These are phyloP conservation scores for Stenogyne calaminthoides DNA, from an alignment of 305 asterid species.

Conservation along the genomic window DNA sequence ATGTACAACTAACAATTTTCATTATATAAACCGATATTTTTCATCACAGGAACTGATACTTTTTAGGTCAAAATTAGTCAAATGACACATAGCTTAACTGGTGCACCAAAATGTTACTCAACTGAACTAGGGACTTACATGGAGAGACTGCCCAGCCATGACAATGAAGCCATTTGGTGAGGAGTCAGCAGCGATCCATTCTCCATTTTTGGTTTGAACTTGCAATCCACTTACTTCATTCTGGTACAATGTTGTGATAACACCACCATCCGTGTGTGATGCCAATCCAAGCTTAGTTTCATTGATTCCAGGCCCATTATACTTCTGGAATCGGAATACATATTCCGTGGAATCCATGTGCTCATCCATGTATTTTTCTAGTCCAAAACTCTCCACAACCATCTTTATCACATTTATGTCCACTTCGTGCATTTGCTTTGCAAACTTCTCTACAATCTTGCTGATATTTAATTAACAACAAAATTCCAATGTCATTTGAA, in stretches of 20 bases:
- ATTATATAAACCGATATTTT: no score
- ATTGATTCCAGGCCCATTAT: conserved; percentile 36
- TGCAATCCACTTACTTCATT: conserved; percentile 51
- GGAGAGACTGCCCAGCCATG: conserved; percentile 52
- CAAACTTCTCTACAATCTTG: conserved; percentile 35
- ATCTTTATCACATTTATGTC: conserved; percentile 50
- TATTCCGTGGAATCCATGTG: conserved; percentile 51
- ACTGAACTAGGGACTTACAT: conserved; percentile 28
- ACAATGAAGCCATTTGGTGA: conserved; percentile 41
- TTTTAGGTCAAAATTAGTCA: no score
- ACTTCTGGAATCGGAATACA: conserved; percentile 49
- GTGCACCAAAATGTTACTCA: no score
- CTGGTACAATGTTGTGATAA: conserved; percentile 44
- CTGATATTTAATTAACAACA: conserved; percentile 14
- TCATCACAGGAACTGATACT: no score
- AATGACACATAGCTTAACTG: no score
- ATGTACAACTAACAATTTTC: no score
- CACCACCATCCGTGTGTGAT: conserved; percentile 52
- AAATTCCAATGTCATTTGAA: no score
- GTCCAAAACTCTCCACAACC: conserved; percentile 54
- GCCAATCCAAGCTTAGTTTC: conserved; percentile 41
- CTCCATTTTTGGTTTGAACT: conserved; percentile 45
- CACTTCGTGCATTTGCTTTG: conserved; percentile 46
- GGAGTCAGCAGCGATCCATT: conserved; percentile 49
- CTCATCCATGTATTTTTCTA: conserved; percentile 56